These are phyloP conservation scores for Lanmaoa pseudosensibilis DNA, from an alignment of 768 basidiomycete species.

Conservation along the genomic window DNA sequence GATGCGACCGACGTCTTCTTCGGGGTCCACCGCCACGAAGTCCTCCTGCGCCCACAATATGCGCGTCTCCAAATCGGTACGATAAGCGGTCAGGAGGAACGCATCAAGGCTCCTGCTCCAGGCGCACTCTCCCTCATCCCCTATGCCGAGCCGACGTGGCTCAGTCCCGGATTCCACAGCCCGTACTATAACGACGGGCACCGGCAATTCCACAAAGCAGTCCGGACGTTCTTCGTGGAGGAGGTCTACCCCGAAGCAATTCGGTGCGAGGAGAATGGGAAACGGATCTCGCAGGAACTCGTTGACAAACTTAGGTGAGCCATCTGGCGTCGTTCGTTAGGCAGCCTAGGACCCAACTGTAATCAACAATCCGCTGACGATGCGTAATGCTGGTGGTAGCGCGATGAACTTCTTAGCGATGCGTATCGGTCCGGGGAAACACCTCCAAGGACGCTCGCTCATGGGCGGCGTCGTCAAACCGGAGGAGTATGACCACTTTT, in stretches of 20 bases:
- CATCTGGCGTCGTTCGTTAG: too few species aligned
- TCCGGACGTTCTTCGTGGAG: conserved; percentile 75
- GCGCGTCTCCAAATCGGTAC: conserved; percentile 67
- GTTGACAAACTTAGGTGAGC: conserved; percentile 81
- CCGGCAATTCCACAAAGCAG: conserved; percentile 68
- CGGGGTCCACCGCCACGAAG: conserved; percentile 80
- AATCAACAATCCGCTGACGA: too few species aligned
- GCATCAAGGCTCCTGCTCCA: conserved; percentile 51
- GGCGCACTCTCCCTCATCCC: conserved; percentile 77
- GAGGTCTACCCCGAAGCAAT: conserved; percentile 74
- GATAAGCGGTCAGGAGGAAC: conserved; percentile 55
- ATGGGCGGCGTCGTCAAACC: conserved; percentile 80
- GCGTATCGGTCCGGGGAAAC: conserved; percentile 78
- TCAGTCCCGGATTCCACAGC: conserved; percentile 60
- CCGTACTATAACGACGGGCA: conserved; percentile 82
- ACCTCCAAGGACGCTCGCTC: conserved; percentile 76
- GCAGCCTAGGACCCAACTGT: background rate
- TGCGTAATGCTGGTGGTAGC: conserved; percentile 36
- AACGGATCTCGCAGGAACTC: conserved; percentile 80
- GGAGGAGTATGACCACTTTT: conserved; percentile 92
- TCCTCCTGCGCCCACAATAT: conserved; percentile 73
- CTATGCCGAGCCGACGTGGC: conserved; percentile 86
- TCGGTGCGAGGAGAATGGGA: conserved; percentile 82
- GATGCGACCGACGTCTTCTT: conserved; percentile 83
- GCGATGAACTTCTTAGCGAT: conserved; percentile 64